Conservation (phyloP, 768 basidiomycete species). For the Termitomyces titanicus region DNA sequence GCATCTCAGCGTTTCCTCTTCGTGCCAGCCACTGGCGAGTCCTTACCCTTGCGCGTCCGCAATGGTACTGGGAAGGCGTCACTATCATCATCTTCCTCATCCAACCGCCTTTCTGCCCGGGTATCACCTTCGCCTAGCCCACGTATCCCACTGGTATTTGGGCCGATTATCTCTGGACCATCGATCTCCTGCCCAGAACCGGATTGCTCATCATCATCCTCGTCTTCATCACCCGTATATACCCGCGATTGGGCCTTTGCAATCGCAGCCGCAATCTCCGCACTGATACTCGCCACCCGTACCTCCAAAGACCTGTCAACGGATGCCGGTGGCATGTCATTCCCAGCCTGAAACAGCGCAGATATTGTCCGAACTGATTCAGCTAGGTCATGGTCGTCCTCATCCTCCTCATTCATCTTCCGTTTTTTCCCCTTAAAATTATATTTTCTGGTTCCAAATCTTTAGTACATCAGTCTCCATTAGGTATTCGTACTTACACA, state of each 20-base stretch:
- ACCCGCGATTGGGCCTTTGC: constrained; percentile 66
- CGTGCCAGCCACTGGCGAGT: constrained; percentile 43
- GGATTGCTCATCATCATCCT: constrained; percentile 46
- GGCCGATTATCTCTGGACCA: constrained; percentile 47
- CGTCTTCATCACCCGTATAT: constrained; percentile 46
- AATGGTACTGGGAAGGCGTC: constrained; percentile 71
- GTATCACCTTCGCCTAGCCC: constrained; percentile 30
- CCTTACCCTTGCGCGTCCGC: constrained; percentile 64
- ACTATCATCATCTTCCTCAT: constrained; percentile 67
- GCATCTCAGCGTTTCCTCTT: constrained; percentile 64
- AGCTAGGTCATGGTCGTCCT: constrained; percentile 61
- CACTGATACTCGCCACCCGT: constrained; percentile 73
- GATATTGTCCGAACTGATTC: constrained; percentile 76
- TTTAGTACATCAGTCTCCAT: not conserved
- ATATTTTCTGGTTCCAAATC: constrained; percentile 51
- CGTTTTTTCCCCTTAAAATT: constrained; percentile 75
- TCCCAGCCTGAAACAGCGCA: constrained; percentile 56
- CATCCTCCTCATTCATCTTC: constrained; percentile 45
- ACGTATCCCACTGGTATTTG: constrained; percentile 62
- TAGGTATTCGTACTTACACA: constrained; percentile 46
- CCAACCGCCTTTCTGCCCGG: constrained; percentile 20
- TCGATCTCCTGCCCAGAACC: constrained; percentile 52
- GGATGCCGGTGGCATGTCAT: constrained; percentile 23
- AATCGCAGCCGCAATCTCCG: constrained; percentile 77
- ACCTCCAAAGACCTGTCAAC: constrained; percentile 54